A percentile compares a stretch with the other conserved stretches of the same genome.
Evolutionary conservation across 306 rosid species (phyloP).

Genomic region (Amphicarpaea edgeworthii): DNA sequence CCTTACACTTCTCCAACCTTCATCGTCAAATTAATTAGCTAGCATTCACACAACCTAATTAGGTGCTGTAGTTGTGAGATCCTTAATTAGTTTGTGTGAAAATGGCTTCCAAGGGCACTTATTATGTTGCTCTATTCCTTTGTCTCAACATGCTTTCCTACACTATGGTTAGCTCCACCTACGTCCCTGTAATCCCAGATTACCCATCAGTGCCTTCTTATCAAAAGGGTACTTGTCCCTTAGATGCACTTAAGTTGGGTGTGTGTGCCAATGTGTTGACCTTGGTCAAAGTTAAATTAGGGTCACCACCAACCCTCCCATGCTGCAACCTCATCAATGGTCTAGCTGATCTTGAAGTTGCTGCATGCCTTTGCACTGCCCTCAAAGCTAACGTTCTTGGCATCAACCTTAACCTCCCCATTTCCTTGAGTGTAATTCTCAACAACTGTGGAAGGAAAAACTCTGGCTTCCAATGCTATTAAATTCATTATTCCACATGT

Average conservation of each 20-base stretch:
- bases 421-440: slow-evolving; percentile 59
- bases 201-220: slow-evolving; percentile 14
- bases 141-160: slow-evolving; percentile 41
- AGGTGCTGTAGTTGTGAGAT: background rate
- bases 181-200: slow-evolving; percentile 24
- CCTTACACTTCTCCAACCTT: slow-evolving; percentile 5
- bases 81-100: slow-evolving; percentile 3
- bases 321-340: slow-evolving; percentile 59
- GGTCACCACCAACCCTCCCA: slow-evolving; percentile 59
- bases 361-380: slow-evolving; percentile 70
- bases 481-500: background rate
- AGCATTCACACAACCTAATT: slow-evolving; percentile 1
- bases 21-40: background rate
- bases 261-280: slow-evolving; percentile 59
- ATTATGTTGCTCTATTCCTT: slow-evolving; percentile 8
- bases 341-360: slow-evolving; percentile 59
- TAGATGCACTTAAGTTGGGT: slow-evolving; percentile 57
- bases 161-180: slow-evolving; percentile 39
- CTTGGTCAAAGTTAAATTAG: slow-evolving; percentile 48
- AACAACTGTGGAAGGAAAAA: slow-evolving; percentile 60
- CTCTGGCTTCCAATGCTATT: slow-evolving; percentile 40
- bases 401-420: slow-evolving; percentile 56
- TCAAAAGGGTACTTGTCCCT: slow-evolving; percentile 49
- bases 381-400: slow-evolving; percentile 62
- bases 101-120: slow-evolving; percentile 38